Conservation (phyloP, 768 basidiomycete genomes). For the Collybia mongolica region DNA sequence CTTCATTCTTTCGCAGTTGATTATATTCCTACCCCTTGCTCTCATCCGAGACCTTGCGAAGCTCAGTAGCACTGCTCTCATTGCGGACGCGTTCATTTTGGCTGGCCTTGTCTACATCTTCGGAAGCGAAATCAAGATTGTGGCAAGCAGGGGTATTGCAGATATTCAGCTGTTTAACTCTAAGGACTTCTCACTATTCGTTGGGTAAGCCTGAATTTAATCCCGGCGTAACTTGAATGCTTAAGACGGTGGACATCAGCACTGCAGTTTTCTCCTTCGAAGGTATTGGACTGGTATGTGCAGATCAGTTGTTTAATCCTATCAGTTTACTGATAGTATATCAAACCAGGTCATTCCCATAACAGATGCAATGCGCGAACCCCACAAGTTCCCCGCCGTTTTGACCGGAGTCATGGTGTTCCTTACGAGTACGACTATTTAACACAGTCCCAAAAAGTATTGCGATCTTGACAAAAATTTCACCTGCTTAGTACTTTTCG, state of each 20-base stretch:
- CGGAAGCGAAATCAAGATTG: constrained; percentile 73
- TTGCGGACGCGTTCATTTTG: constrained; percentile 95
- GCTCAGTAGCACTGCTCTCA: constrained; percentile 85
- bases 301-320: not conserved
- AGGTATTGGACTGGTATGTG: constrained; percentile 84
- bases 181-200: constrained; percentile 86
- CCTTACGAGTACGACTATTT: constrained; percentile 58
- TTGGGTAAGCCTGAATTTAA: constrained; percentile 60
- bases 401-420: constrained; percentile 92
- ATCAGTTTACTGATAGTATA: constrained; percentile 6
- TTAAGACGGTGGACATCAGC: constrained; percentile 31
- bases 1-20: constrained; percentile 80
- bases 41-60: constrained; percentile 94
- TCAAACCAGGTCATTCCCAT: constrained; percentile 82
- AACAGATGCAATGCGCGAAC: constrained; percentile 95
- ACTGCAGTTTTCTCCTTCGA: constrained; percentile 99
- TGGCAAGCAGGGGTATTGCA: constrained; percentile 69
- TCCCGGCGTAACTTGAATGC: not conserved
- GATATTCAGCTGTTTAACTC: constrained; percentile 86
- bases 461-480: constrained; percentile 3
- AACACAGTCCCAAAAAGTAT: not conserved
- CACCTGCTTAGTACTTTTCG: constrained; percentile 64
- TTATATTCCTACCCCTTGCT: constrained; percentile 87
- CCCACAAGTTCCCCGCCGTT: constrained; percentile 86
- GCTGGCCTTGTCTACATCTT: constrained; percentile 86